phyloP scores from a whole-genome alignment of 1,284 basidiomycete genomes.

The Apiotrichum akiyoshidainum region DNA sequence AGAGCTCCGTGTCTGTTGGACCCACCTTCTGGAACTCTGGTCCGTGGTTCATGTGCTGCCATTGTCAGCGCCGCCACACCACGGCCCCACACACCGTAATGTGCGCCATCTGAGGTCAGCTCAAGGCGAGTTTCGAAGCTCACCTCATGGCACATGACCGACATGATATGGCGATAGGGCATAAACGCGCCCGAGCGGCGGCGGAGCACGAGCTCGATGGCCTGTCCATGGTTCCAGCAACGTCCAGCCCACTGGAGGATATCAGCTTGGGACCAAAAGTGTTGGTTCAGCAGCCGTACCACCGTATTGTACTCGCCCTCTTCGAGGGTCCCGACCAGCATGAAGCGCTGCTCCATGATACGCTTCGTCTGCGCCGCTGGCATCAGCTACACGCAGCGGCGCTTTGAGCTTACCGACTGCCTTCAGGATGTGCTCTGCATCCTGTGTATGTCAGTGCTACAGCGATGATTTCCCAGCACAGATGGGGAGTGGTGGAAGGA shows the following conservation, averaged over 20 bases:
- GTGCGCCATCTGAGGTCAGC: slow-evolving; percentile 45
- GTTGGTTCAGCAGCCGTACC: slow-evolving; percentile 29
- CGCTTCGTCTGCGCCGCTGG: slow-evolving; percentile 41
- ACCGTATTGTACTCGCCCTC: slow-evolving; percentile 48
- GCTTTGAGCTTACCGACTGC: slow-evolving; percentile 38
- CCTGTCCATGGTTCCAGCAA: slow-evolving; percentile 52
- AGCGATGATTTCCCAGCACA: background rate
- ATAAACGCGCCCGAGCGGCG: slow-evolving; percentile 44
- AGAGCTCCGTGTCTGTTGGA: background rate
- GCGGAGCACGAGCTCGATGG: slow-evolving; percentile 51
- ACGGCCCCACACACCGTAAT: slow-evolving; percentile 32
- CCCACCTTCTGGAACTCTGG: slow-evolving; percentile 46
- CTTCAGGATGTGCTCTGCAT: slow-evolving; percentile 47
- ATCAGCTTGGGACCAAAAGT: too few species aligned
- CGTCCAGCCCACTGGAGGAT: slow-evolving; percentile 46
- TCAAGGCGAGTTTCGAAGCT: background rate
- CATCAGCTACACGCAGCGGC: background rate
- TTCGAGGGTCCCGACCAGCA: slow-evolving; percentile 46
- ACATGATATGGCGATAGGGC: slow-evolving; percentile 43
- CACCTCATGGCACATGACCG: slow-evolving; percentile 51
- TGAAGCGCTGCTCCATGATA: slow-evolving; percentile 46
- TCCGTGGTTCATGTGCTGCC: slow-evolving; percentile 53
- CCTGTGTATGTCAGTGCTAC: slow-evolving; percentile 3
- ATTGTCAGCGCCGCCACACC: background rate
- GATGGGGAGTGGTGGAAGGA: too few species aligned